phyloP scores from a whole-genome alignment of 2,329 filamentous ascomycete species.

The Tetracladium maxilliforme region DNA sequence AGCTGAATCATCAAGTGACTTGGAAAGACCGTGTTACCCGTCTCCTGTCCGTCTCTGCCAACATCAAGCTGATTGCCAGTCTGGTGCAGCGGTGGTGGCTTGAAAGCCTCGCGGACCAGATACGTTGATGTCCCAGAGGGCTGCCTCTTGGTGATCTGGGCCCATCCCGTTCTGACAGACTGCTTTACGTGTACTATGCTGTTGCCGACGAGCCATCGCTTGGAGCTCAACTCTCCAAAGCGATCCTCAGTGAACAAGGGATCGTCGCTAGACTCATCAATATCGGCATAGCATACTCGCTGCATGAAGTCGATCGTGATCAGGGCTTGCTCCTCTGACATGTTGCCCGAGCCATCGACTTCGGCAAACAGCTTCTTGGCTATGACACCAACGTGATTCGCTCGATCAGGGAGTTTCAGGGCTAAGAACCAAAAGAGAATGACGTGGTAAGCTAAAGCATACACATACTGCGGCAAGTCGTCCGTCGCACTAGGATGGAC shows the following conservation, averaged over 20 bases:
- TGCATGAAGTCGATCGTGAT: slow-evolving; percentile 95
- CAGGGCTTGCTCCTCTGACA: slow-evolving; percentile 80
- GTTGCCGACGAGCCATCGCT: slow-evolving; percentile 59
- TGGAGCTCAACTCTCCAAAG: slow-evolving; percentile 52
- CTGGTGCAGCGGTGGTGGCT: slow-evolving; percentile 41
- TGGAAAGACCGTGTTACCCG: slow-evolving; percentile 49
- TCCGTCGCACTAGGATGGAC: slow-evolving; percentile 21
- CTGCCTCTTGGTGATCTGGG: slow-evolving; percentile 56
- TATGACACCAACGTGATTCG: slow-evolving; percentile 80
- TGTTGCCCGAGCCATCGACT: slow-evolving; percentile 62
- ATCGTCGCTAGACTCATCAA: slow-evolving; percentile 60
- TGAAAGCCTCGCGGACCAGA: slow-evolving; percentile 40
- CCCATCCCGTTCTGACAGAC: slow-evolving; percentile 48
- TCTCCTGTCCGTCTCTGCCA: slow-evolving; percentile 31
- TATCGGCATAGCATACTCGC: slow-evolving; percentile 70
- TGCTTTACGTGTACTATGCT: slow-evolving; percentile 65
- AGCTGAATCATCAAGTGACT: slow-evolving; percentile 61
- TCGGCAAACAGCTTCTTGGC: slow-evolving; percentile 68
- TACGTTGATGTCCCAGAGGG: slow-evolving; percentile 48
- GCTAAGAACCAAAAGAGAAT: slow-evolving; percentile 96
- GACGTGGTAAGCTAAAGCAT: slow-evolving; percentile 85
- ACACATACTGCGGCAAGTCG: slow-evolving; percentile 84
- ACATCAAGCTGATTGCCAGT: slow-evolving; percentile 29
- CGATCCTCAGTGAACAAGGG: slow-evolving; percentile 47
- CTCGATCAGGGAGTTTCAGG: slow-evolving; percentile 69